A percentile compares a stretch with the other conserved stretches of the same genome.
Evolutionary conservation across 1,139 yeast species (phyloP).

Genomic region (Hyphopichia burtonii): DNA sequence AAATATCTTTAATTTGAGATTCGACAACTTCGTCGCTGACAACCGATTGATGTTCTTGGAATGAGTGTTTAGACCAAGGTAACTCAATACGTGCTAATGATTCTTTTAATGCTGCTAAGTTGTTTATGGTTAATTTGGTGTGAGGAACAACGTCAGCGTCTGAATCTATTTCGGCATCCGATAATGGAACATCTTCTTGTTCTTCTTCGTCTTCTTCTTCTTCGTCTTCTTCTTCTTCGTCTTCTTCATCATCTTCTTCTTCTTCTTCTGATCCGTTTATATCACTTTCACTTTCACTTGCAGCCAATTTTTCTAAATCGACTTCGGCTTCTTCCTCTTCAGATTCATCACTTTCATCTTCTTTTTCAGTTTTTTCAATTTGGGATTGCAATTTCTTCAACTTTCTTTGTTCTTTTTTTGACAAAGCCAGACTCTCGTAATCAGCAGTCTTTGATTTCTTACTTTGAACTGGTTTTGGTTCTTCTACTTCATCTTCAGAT

Average conservation of each 20-base stretch:
- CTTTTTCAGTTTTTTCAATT: constrained; percentile 25
- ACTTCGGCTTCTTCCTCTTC: constrained; percentile 30
- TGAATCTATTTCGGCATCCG: constrained; percentile 78
- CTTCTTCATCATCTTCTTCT: constrained; percentile 42
- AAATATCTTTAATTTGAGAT: constrained; percentile 75
- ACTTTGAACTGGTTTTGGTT: constrained; percentile 6
- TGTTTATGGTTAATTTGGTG: constrained; percentile 80
- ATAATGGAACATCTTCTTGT: constrained; percentile 67
- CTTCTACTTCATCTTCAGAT: constrained; percentile 10
- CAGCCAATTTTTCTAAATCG: constrained; percentile 58
- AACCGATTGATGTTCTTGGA: constrained; percentile 80
- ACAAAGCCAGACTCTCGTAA: constrained; percentile 46
- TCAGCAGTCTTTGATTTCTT: constrained; percentile 27
- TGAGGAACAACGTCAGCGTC: constrained; percentile 90
- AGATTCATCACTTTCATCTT: constrained; percentile 20
- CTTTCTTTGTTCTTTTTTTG: constrained; percentile 65
- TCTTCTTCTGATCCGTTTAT: constrained; percentile 41
- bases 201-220: constrained; percentile 46
- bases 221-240: constrained; percentile 43
- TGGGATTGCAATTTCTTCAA: constrained; percentile 49
- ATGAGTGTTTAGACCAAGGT: constrained; percentile 71
- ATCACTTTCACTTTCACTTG: constrained; percentile 45
- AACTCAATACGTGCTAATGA: constrained; percentile 65
- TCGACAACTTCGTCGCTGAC: constrained; percentile 61
- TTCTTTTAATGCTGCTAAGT: constrained; percentile 67